Evolutionary conservation across 2,329 filamentous ascomycete species (phyloP).

Genomic region (Phaeoacremonium minimum): DNA sequence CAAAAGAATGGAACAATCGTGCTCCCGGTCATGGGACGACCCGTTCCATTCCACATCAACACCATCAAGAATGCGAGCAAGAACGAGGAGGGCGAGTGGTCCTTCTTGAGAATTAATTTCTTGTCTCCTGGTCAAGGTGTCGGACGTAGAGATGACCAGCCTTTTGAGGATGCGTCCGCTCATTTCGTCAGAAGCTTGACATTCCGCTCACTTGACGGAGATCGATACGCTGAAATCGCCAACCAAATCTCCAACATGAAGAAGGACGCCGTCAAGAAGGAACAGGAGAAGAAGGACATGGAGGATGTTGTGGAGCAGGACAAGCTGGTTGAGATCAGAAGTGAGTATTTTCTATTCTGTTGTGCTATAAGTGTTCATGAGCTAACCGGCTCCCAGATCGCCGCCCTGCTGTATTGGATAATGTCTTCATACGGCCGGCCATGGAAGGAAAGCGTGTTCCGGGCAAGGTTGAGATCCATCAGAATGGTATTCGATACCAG

Average conservation of each 20-base stretch:
- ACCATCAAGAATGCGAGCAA: conserved; percentile 99
- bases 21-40: conserved; percentile 93
- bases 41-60: conserved; percentile 94
- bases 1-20: conserved; percentile 86
- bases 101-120: conserved; percentile 94
- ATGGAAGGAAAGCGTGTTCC: conserved; percentile 96
- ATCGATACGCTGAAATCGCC: conserved; percentile 85
- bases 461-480: conserved; percentile 94
- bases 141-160: conserved; percentile 93
- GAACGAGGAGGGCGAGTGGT: conserved; percentile 91
- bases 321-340: conserved; percentile 91
- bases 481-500: conserved; percentile 96
- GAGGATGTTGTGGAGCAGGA: conserved; percentile 99
- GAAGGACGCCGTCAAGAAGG: conserved; percentile 84
- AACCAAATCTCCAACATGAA: conserved; percentile 95
- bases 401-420: conserved; percentile 82
- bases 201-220: conserved; percentile 84
- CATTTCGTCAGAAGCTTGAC: conserved; percentile 96
- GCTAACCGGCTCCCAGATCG: conserved; percentile 63
- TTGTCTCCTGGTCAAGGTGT: conserved; percentile 96
- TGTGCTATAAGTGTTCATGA: conserved; percentile 3
- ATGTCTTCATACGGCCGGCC: conserved; percentile 91
- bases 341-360: conserved; percentile 42
- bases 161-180: conserved; percentile 91
- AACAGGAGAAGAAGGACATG: conserved; percentile 99